Base-by-base conservation (phyloP, 202 grass and related monocot species). In the Schoenoplectus triqueter region DNA sequence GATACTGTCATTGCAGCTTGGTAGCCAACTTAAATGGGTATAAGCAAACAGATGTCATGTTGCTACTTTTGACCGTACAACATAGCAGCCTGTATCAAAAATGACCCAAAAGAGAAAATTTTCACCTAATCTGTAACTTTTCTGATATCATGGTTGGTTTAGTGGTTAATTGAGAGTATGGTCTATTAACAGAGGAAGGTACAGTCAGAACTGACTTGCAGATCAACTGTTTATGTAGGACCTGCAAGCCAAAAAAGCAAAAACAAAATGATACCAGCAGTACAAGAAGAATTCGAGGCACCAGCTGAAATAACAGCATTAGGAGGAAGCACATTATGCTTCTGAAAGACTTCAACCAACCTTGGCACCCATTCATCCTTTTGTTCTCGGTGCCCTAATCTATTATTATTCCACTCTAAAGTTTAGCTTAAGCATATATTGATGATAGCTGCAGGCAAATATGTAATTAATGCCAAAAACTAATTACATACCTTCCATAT, bases 371-470 rank as follows among this genome's bases (percentile, higher is more conserved):
- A 98, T 68, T 98, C 96, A 69, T 98, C 96, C 88, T 98, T 98
- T 84, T 98, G 96, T 78, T 98, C 96, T 87, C 96, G 88, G 65
- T 98, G 96, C n/a, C 96, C 96, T 85, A 98, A 88, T 87, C 96
- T 95, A 92, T 80, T 81, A 19, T 84, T 87, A 51, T 87, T 73
- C 15, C 19, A 90, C 60, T 39, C 21, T 8, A 59, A 61, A 78
- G 6, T 44, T 78, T 61, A 78, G 39, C 18, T 59, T 44, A 10
- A n/a, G 49, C 10, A 17, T 42, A 44, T 76, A 21, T 40, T 56
- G 3, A 76, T 55, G 13, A 56, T 76, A 61, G 3, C 14, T 61
- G 57, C 20, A 75, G 15, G 63, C 41, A 67, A 39, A 85, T 62
- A 77, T 55, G 20, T 48, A 41, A 54, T 0, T 62, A 22, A 20